Evolutionary conservation across 306 rosid genomes (phyloP).

Genomic region (Quercus dentata): DNA sequence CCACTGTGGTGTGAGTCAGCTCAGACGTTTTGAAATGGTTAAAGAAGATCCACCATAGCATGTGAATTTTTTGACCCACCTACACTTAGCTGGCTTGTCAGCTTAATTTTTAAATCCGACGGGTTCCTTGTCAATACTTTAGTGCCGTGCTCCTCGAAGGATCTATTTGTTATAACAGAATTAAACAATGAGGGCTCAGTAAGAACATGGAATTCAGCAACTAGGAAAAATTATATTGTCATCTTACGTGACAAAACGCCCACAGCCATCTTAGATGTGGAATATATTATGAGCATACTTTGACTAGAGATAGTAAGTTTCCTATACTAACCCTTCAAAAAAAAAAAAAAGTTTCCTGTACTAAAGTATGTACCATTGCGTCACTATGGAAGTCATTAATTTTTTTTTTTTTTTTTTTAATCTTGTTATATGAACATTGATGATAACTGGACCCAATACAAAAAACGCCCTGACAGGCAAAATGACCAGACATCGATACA

Average conservation of each 20-base stretch:
- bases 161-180: conserved; percentile 40
- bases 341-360: too few species aligned
- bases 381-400: too few species aligned
- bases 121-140: conserved; percentile 5
- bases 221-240: conserved; percentile 20
- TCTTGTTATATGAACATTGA: too few species aligned
- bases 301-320: background rate
- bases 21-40: conserved; percentile 22
- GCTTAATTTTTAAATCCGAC: conserved; percentile 19
- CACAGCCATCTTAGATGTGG: background rate
- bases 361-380: too few species aligned
- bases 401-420: too few species aligned
- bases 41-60: conserved; percentile 7
- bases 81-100: conserved; percentile 50
- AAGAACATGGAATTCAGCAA: conserved; percentile 28
- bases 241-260: conserved; percentile 17
- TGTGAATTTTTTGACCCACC: conserved; percentile 17
- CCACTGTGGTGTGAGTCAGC: background rate
- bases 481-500: too few species aligned
- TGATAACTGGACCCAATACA: too few species aligned
- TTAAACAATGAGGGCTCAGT: conserved; percentile 23
- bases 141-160: conserved; percentile 4
- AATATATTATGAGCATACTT: background rate
- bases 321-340: too few species aligned
- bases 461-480: too few species aligned